phyloP scores from a whole-genome alignment of 1,284 basidiomycete species.

The Macrocybe sp. region DNA sequence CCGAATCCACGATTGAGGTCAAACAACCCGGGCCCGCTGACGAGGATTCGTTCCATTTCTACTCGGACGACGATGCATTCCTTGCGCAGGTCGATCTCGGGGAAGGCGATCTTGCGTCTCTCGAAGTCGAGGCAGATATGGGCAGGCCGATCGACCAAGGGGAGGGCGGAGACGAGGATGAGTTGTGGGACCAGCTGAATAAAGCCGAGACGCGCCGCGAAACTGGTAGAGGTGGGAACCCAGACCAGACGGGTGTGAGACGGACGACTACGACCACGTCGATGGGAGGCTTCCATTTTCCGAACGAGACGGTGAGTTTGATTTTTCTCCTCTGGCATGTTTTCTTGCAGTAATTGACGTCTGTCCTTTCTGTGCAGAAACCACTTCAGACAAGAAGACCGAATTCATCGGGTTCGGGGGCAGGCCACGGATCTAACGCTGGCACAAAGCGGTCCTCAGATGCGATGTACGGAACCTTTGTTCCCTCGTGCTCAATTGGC shows the following conservation, averaged over 20 bases:
- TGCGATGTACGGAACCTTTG: no score
- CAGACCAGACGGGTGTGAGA: not conserved
- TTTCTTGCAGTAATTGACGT: not conserved
- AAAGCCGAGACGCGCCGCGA: not conserved
- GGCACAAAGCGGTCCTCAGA: no score
- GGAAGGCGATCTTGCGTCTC: conserved; percentile 45
- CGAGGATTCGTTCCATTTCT: conserved; percentile 46
- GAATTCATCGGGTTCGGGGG: not conserved
- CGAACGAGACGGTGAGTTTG: conserved; percentile 37
- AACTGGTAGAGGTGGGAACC: not conserved
- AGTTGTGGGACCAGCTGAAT: conserved; percentile 2
- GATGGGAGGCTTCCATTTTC: conserved; percentile 50
- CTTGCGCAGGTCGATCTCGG: conserved; percentile 54
- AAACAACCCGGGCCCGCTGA: conserved; percentile 3
- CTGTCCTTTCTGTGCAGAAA: conserved; percentile 9
- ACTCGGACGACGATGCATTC: conserved; percentile 61
- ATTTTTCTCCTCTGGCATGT: not conserved
- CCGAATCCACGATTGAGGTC: not conserved
- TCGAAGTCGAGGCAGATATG: conserved; percentile 29
- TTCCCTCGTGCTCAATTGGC: no score
- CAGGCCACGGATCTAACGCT: no score
- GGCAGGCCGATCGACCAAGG: conserved; percentile 34
- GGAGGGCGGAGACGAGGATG: conserved; percentile 32
- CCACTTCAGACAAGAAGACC: conserved; percentile 21
- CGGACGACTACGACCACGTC: conserved; percentile 32